Evolutionary conservation across 768 basidiomycete genomes (phyloP).

Genomic region (Rossbeevera mucosa): DNA sequence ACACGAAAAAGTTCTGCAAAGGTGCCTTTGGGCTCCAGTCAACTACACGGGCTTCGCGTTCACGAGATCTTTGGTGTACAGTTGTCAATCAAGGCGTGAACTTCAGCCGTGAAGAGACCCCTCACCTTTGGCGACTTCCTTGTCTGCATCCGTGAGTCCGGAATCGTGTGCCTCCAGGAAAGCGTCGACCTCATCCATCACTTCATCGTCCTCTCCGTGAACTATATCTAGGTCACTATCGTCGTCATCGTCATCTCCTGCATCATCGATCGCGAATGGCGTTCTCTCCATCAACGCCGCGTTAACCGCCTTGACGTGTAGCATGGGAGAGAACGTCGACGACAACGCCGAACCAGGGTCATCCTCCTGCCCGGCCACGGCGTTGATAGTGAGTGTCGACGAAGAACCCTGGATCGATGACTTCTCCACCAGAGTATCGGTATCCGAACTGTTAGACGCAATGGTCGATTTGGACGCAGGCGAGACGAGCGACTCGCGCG

Average conservation of each 20-base stretch:
- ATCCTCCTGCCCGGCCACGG: slow-evolving; percentile 22
- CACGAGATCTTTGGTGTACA: slow-evolving; percentile 47
- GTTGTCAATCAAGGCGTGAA: neutral
- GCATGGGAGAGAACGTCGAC: slow-evolving; percentile 47
- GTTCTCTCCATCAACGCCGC: slow-evolving; percentile 88
- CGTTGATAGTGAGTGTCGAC: slow-evolving; percentile 50
- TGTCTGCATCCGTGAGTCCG: slow-evolving; percentile 74
- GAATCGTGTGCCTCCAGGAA: slow-evolving; percentile 93
- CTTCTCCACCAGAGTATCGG: slow-evolving; percentile 5
- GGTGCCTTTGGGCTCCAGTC: neutral
- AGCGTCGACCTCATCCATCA: slow-evolving; percentile 93
- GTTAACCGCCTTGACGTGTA: slow-evolving; percentile 70
- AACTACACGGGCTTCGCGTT: slow-evolving; percentile 54
- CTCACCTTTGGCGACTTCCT: slow-evolving; percentile 71
- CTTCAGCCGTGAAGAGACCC: neutral
- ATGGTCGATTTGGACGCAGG: slow-evolving; percentile 57
- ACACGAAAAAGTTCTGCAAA: slow-evolving; percentile 5
- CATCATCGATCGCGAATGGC: slow-evolving; percentile 96
- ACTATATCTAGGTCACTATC: slow-evolving; percentile 46
- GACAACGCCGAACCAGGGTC: slow-evolving; percentile 17
- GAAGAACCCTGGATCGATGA: slow-evolving; percentile 33
- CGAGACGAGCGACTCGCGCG: slow-evolving; percentile 80
- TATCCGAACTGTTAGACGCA: slow-evolving; percentile 32
- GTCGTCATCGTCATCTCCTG: slow-evolving; percentile 64
- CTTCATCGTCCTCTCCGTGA: slow-evolving; percentile 61